phyloP scores from a whole-genome alignment of 1,284 basidiomycete genomes.

The Cutaneotrichosporon dermatis region DNA sequence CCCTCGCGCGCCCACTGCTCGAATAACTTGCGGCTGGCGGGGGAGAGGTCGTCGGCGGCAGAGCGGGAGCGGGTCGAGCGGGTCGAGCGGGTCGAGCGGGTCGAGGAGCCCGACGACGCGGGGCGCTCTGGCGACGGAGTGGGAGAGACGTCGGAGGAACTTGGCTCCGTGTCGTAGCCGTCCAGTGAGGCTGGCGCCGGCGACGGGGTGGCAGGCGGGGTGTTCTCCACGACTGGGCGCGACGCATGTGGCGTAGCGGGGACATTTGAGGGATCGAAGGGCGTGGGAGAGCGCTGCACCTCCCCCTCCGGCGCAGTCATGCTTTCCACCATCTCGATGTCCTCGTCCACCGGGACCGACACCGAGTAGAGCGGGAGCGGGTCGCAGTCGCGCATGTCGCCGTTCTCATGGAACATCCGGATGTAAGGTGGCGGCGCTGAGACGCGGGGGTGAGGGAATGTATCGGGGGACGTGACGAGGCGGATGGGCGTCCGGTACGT shows the following conservation, averaged over 20 bases:
- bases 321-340: background rate
- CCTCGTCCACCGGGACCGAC: background rate
- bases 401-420: conserved; percentile 46
- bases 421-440: conserved; percentile 38
- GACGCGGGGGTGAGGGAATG: conserved; percentile 9
- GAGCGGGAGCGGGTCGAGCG: background rate
- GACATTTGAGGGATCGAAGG: too few relatives aligned
- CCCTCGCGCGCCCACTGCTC: conserved; percentile 5
- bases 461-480: conserved; percentile 33
- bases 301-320: background rate
- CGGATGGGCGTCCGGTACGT: conserved; percentile 39
- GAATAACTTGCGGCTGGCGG: background rate
- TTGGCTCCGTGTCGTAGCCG: too few relatives aligned
- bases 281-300: too few relatives aligned
- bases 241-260: too few relatives aligned
- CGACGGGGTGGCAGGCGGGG: too few relatives aligned
- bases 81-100: background rate
- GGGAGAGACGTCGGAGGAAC: too few relatives aligned
- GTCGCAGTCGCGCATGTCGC: conserved; percentile 40
- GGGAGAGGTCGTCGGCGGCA: background rate
- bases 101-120: too few relatives aligned
- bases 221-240: too few relatives aligned
- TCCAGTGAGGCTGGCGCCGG: too few relatives aligned
- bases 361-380: conserved; percentile 38
- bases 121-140: too few relatives aligned